Conservation (phyloP, 2,329 filamentous ascomycete genomes). For the Aschersonia sp. region DNA sequence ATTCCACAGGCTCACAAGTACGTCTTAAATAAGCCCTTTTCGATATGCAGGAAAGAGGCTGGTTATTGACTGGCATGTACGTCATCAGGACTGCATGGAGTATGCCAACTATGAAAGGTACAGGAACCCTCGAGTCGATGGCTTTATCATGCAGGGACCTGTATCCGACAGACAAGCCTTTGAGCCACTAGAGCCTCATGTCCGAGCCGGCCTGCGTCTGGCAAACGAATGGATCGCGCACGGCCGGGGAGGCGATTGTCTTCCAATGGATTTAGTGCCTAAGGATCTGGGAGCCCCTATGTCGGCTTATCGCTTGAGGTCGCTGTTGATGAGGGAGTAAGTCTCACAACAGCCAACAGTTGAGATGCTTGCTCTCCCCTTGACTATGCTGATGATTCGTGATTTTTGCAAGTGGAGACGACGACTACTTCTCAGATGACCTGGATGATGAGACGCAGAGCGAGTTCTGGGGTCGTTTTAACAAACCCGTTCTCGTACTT, state of each 20-base stretch:
- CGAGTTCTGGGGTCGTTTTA: conserved; percentile 51
- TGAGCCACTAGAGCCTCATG: conserved; percentile 24
- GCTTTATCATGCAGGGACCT: conserved; percentile 66
- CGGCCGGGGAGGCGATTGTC: conserved; percentile 37
- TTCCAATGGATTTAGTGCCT: conserved; percentile 33
- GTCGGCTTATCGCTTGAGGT: conserved; percentile 37
- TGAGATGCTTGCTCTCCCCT: neutral
- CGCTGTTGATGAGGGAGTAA: conserved; percentile 34
- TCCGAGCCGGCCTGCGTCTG: conserved; percentile 29
- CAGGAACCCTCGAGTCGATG: conserved; percentile 45
- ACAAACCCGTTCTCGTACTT: conserved; percentile 47
- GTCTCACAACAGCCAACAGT: conserved; percentile 9
- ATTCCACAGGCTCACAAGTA: conserved; percentile 45
- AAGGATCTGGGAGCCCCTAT: conserved; percentile 27
- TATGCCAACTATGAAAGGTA: conserved; percentile 31
- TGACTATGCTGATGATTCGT: neutral
- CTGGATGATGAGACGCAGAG: conserved; percentile 40
- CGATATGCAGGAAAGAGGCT: neutral
- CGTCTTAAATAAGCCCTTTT: neutral
- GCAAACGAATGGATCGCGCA: conserved; percentile 40
- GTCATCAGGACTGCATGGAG: conserved; percentile 38
- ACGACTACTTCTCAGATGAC: conserved; percentile 82
- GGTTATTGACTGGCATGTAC: neutral
- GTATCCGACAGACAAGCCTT: conserved; percentile 61
- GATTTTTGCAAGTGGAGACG: conserved; percentile 41